These are phyloP conservation scores for Xylaria polymorpha DNA, from an alignment of 2,329 filamentous ascomycete genomes.

Conservation along the genomic window DNA sequence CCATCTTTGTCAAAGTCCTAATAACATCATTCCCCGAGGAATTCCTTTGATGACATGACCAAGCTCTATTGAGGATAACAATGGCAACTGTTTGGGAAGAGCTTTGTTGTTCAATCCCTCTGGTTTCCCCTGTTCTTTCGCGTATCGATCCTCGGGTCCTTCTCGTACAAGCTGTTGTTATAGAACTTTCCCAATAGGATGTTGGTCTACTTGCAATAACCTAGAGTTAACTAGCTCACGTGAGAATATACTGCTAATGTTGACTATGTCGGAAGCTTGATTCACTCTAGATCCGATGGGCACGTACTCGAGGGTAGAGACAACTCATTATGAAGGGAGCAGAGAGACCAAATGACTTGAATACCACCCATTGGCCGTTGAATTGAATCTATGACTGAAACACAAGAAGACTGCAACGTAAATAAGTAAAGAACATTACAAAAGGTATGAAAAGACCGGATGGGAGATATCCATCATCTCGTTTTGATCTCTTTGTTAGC, in stretches of 20 bases:
- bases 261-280: not conserved
- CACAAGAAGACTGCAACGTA: constrained; percentile 43
- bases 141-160: not conserved
- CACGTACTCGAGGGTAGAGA: constrained; percentile 1
- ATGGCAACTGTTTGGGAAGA: not conserved
- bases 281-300: not conserved
- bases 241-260: not conserved
- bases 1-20: not conserved
- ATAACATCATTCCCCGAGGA: not conserved
- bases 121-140: not conserved
- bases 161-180: not conserved
- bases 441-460: constrained; percentile 49
- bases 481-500: constrained; percentile 43
- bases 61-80: not conserved
- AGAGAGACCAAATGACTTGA: constrained; percentile 33
- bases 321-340: constrained; percentile 6
- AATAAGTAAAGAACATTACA: constrained; percentile 50
- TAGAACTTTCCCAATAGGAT: not conserved
- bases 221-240: not conserved
- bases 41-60: not conserved
- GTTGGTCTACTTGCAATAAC: constrained; percentile 1
- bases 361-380: constrained; percentile 40
- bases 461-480: constrained; percentile 47
- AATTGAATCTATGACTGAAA: constrained; percentile 44
- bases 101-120: no score